Evolutionary conservation across 139 green algal genomes (phyloP).

Genomic region (Closterium sp.): DNA sequence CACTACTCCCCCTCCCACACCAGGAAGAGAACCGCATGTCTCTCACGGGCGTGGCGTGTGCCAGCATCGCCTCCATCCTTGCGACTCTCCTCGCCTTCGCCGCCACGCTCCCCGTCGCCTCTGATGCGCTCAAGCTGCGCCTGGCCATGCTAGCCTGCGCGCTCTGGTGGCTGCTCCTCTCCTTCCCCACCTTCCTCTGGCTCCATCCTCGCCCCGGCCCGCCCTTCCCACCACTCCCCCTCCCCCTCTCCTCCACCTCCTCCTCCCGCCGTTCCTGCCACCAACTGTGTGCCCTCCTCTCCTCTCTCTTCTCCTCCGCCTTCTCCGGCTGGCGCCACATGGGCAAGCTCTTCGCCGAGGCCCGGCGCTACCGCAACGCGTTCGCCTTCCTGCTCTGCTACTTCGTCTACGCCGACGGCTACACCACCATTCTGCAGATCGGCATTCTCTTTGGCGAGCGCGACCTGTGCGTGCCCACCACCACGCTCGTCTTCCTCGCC

Average conservation of each 20-base stretch:
- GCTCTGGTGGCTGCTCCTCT: neutral
- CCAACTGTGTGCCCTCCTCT: neutral
- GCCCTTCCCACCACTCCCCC: neutral
- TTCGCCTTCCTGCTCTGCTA: conserved; percentile 24
- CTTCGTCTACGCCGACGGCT: conserved; percentile 35
- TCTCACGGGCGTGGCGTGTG: neutral
- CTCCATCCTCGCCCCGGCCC: neutral
- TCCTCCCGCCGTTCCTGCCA: too few species aligned
- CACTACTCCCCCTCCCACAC: too few species aligned
- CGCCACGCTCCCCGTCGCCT: neutral
- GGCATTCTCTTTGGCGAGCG: conserved; percentile 18
- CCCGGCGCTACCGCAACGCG: neutral
- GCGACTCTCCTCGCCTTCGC: neutral
- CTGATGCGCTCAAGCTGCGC: neutral
- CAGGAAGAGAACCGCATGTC: neutral
- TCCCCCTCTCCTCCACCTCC: neutral
- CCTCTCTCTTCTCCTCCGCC: neutral
- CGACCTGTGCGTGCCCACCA: conserved; percentile 27
- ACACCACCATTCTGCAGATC: conserved; percentile 19
- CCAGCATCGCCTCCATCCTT: neutral
- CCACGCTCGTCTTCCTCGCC: conserved; percentile 9
- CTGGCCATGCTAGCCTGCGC: neutral
- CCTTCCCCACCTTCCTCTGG: neutral
- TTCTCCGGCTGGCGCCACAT: neutral
- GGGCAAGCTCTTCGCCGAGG: neutral